These are phyloP conservation scores for Malus fusca DNA, from an alignment of 306 rosid species.

Conservation along the genomic window DNA sequence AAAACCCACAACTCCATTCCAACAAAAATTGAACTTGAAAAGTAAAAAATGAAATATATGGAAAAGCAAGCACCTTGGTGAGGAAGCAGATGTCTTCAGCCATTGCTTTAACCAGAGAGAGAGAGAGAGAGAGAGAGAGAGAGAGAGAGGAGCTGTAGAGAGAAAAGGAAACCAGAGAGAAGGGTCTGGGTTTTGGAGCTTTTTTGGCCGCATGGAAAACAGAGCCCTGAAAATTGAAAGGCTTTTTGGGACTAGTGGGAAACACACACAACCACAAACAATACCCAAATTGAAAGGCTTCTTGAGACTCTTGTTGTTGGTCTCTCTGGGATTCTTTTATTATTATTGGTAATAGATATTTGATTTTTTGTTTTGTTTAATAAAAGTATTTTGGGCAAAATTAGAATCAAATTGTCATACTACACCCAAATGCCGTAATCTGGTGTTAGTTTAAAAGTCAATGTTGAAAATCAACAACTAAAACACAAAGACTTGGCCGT, in stretches of 20 bases:
- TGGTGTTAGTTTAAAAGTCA: background rate
- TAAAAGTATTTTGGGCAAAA: background rate
- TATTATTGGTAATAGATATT: background rate
- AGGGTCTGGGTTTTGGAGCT: conserved; percentile 25
- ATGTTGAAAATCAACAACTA: conserved; percentile 1
- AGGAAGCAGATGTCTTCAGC: conserved; percentile 52
- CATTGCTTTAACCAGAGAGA: conserved; percentile 34
- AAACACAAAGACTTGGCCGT: conserved; percentile 11
- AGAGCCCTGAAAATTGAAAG: background rate
- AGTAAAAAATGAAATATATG: background rate
- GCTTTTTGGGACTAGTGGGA: conserved; percentile 10
- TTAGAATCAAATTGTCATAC: background rate
- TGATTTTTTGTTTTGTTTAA: background rate
- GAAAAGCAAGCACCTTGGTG: conserved; percentile 53
- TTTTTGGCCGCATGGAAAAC: conserved; percentile 12
- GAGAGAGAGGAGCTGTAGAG: conserved; percentile 3
- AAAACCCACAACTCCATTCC: conserved; percentile 12
- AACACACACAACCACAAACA: background rate
- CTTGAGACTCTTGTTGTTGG: background rate
- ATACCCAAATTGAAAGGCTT: background rate
- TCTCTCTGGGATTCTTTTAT: background rate
- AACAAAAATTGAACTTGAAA: conserved; percentile 10
- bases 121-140: background rate
- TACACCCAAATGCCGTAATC: conserved; percentile 10
- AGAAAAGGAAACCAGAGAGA: background rate